These are phyloP conservation scores for Conticribra guillardii DNA, from an alignment of 108 stramenopile species.

Conservation along the genomic window DNA sequence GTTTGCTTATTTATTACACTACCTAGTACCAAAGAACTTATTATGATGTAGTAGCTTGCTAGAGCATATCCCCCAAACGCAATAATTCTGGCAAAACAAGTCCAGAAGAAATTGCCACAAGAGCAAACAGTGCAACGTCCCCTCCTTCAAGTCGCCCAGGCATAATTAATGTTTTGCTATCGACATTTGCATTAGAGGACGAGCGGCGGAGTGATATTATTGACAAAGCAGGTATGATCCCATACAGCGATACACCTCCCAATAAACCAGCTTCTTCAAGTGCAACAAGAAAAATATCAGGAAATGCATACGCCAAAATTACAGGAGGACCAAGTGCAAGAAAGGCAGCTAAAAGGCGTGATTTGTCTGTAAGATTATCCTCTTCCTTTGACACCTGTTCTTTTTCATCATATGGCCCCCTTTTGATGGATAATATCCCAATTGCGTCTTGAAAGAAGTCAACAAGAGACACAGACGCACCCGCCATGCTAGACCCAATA, in stretches of 20 bases:
- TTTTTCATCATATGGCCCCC: neutral
- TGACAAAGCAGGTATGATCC: conserved; percentile 47
- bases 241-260: conserved; percentile 51
- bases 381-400: neutral
- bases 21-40: too few relatives aligned
- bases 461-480: conserved; percentile 53
- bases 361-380: neutral
- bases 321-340: conserved; percentile 49
- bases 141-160: conserved; percentile 48
- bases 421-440: neutral
- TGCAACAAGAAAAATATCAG: conserved; percentile 43
- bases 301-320: conserved; percentile 38
- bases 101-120: conserved; percentile 30
- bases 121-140: conserved; percentile 18
- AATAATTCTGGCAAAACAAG: conserved; percentile 44
- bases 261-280: conserved; percentile 51
- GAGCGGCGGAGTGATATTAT: conserved; percentile 25
- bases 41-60: too few relatives aligned
- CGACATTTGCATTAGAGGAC: neutral
- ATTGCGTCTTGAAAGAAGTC: conserved; percentile 54
- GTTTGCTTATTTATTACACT: too few relatives aligned
- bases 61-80: conserved; percentile 1
- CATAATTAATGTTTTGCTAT: conserved; percentile 9
- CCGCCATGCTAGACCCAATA: conserved; percentile 57
- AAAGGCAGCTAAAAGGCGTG: conserved; percentile 30